Percentiles rank a stretch among this genome's conserved stretches.
These are phyloP conservation scores for Caryopteris hybrid DNA, from an alignment of 305 asterid genomes.

Conservation along the genomic window DNA sequence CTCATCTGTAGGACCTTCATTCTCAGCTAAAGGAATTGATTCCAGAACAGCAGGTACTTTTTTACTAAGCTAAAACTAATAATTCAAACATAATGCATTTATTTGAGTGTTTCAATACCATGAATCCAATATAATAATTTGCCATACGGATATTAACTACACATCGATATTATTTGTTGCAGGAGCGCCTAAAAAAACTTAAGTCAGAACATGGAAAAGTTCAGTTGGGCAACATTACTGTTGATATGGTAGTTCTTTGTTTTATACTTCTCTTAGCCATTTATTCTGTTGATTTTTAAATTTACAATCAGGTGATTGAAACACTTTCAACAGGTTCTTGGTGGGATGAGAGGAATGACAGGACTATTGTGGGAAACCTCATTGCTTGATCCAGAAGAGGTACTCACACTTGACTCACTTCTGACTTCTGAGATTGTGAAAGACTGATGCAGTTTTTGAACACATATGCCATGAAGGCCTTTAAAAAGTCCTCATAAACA, in stretches of 20 bases:
- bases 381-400: slow-evolving; percentile 93
- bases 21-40: slow-evolving; percentile 83
- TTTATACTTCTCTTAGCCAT: background rate
- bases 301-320: slow-evolving; percentile 1
- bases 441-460: background rate
- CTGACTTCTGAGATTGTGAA: slow-evolving; percentile 4
- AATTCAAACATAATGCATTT: background rate
- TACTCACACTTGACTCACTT: slow-evolving; percentile 12
- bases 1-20: slow-evolving; percentile 54
- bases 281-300: background rate
- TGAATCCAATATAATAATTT: background rate
- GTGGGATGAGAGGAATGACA: slow-evolving; percentile 98
- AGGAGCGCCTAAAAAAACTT: slow-evolving; percentile 79
- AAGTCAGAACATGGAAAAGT: slow-evolving; percentile 85
- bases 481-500: background rate
- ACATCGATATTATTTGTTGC: slow-evolving; percentile 13
- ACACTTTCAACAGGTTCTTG: slow-evolving; percentile 58
- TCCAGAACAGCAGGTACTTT: slow-evolving; percentile 77
- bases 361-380: slow-evolving; percentile 96
- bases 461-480: background rate
- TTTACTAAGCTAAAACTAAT: background rate
- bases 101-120: background rate
- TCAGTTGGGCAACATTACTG: slow-evolving; percentile 80
- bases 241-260: slow-evolving; percentile 63
- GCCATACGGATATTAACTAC: slow-evolving; percentile 4